A percentile compares a stretch with the other conserved stretches of the same genome.
phyloP scores from a whole-genome alignment of 129 eudicot species.

The Ambrosia artemisiifolia region DNA sequence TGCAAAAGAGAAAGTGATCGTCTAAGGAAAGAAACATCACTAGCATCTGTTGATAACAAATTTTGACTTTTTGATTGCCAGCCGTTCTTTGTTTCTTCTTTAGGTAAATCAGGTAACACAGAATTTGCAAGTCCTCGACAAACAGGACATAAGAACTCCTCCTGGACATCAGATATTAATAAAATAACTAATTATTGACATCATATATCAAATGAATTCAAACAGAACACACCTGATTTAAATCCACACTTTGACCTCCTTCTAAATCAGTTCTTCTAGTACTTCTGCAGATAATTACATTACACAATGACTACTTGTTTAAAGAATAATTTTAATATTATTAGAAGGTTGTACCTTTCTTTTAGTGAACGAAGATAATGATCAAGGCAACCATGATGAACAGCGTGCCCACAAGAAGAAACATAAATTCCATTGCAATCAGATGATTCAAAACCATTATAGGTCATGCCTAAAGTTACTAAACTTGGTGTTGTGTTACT shows the following conservation, averaged over 20 bases:
- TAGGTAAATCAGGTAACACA: constrained; percentile 61
- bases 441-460: constrained; percentile 62
- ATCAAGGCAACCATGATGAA: constrained; percentile 94
- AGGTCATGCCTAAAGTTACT: constrained; percentile 22
- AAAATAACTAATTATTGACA: neutral
- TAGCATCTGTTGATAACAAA: constrained; percentile 22
- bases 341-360: constrained; percentile 61
- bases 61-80: constrained; percentile 20
- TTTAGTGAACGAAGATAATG: constrained; percentile 79
- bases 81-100: constrained; percentile 31
- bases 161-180: constrained; percentile 41
- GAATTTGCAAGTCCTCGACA: constrained; percentile 96
- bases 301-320: neutral
- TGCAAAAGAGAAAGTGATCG: constrained; percentile 61
- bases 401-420: constrained; percentile 99
- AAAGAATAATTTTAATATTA: neutral
- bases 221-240: constrained; percentile 61
- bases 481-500: constrained; percentile 41
- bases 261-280: constrained; percentile 80
- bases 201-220: neutral
- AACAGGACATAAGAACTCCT: constrained; percentile 92
- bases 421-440: constrained; percentile 72
- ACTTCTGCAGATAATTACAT: constrained; percentile 39
- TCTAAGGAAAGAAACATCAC: constrained; percentile 37
- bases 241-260: constrained; percentile 96